phyloP scores from a whole-genome alignment of 2,329 filamentous ascomycete species.

The Dothideomycetes sp. region DNA sequence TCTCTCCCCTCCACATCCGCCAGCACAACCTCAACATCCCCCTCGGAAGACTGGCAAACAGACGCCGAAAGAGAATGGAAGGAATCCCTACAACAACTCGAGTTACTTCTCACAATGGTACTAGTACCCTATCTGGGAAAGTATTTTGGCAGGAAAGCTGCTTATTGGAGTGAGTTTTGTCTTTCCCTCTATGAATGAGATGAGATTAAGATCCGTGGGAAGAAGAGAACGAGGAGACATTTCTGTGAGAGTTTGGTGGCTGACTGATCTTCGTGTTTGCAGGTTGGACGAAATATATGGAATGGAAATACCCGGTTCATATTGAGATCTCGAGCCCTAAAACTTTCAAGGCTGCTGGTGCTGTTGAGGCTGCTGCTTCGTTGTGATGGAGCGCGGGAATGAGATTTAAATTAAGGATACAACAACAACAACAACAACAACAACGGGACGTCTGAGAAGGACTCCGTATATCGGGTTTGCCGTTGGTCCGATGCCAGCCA shows the following conservation, averaged over 20 bases:
- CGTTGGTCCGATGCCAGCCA: no score
- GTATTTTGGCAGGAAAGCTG: slow-evolving; percentile 87
- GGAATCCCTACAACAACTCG: slow-evolving; percentile 84
- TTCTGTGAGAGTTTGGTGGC: no score
- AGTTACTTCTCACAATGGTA: slow-evolving; percentile 89
- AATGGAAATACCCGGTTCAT: slow-evolving; percentile 83
- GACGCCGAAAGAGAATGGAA: slow-evolving; percentile 95
- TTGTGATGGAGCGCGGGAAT: slow-evolving; percentile 21
- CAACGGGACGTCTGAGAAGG: no score
- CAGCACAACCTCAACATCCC: slow-evolving; percentile 39
- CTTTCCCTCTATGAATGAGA: no score
- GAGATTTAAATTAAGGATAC: no score
- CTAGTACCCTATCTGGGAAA: slow-evolving; percentile 90
- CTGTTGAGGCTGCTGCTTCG: slow-evolving; percentile 38
- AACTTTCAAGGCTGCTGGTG: slow-evolving; percentile 38
- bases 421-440: no score
- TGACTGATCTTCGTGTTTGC: slow-evolving; percentile 20
- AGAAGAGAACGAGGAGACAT: neutral
- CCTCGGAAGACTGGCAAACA: slow-evolving; percentile 49
- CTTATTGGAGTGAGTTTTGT: slow-evolving; percentile 78
- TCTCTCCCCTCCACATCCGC: slow-evolving; percentile 45
- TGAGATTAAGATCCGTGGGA: no score
- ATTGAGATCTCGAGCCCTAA: slow-evolving; percentile 44
- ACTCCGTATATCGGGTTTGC: no score
- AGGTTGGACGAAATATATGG: slow-evolving; percentile 93